These are phyloP conservation scores for Hermanozyma aechmeae DNA, from an alignment of 805 yeast species.

Conservation along the genomic window DNA sequence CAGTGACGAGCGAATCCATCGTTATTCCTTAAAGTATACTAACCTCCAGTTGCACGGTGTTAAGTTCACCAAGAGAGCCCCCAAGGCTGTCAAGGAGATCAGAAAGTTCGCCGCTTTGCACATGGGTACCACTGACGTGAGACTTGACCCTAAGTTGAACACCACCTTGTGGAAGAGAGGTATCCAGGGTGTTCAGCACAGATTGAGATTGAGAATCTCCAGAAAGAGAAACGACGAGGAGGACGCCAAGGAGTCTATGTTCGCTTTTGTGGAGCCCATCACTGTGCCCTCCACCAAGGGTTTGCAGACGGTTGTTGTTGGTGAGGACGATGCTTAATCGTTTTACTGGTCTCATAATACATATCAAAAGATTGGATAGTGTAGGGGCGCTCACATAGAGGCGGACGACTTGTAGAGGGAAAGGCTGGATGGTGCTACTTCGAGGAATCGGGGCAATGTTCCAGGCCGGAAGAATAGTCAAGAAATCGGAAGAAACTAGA, in stretches of 20 bases:
- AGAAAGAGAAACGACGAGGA: constrained; percentile 99
- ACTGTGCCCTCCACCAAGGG: constrained; percentile 93
- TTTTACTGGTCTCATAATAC: constrained; percentile 10
- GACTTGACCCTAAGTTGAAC: constrained; percentile 97
- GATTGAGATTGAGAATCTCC: constrained; percentile 97
- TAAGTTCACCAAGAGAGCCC: constrained; percentile 99
- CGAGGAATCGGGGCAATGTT: constrained; percentile 1
- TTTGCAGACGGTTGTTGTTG: constrained; percentile 95
- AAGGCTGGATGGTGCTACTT: constrained; percentile 1
- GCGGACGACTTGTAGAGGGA: constrained; percentile 7
- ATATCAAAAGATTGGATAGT: too few relatives aligned
- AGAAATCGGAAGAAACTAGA: neutral
- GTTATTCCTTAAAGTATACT: too few relatives aligned
- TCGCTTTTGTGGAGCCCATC: constrained; percentile 97
- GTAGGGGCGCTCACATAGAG: too few relatives aligned
- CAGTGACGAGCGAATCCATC: too few relatives aligned
- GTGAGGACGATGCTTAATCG: constrained; percentile 56
- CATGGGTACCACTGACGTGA: constrained; percentile 99
- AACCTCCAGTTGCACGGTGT: constrained; percentile 85
- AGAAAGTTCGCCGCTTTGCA: constrained; percentile 97
- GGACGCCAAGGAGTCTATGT: constrained; percentile 95
- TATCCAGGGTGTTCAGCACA: constrained; percentile 97
- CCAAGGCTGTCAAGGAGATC: constrained; percentile 98
- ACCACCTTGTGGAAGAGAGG: constrained; percentile 99
- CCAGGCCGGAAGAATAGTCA: neutral